Evolutionary conservation across 768 basidiomycete species (phyloP), one percentile per base, ranked within the genome.

Genomic region (Boletus tylopilopsis): DNA sequence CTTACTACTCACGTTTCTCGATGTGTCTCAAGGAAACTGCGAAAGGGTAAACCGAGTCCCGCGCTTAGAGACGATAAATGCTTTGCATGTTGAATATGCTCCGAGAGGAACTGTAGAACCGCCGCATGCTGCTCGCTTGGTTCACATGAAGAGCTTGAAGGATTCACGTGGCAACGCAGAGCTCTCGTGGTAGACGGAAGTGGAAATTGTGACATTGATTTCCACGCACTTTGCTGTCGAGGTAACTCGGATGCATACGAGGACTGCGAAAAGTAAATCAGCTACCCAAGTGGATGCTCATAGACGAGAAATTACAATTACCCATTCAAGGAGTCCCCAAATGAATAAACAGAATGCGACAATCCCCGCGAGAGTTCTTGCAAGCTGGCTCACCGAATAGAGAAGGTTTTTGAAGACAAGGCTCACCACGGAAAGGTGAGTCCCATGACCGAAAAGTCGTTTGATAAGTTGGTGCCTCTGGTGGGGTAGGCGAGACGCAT

Each of bases 51-150:
- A 29, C 57, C 58, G 18, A 69, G 50, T 12, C 53, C 34, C 15
- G 42, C 39, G 24, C 55, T 63, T 19, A 66, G 36, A 1, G 58
- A 58, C 5, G 64, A 60, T 22, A 66, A 23, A 25, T 50, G 51
- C n/a, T 51, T 68, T 13, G 66, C 60, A 10, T 69, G 64, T 15
- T 55, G 52, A 12, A 64, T 58, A 39, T 69, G 66, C 16, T 64
- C 66, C 1, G 53, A 57, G 34, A 68, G 43, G 23, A 69, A 69
- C 23, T 54, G 51, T n/a, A 61, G 30, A 30, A 61, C 47, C 12
- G 55, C 60, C 3, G 33, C 39, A 18, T 64, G 57, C 8, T 63
- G 58, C 21, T 55, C 53, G 6, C 34, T 40, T 11, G 59, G 47
- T 45, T 49, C 51, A n/a, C 41, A 54, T 12, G 48, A 2, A 7